A percentile compares a stretch with the other conserved stretches of the same genome.
Conservation (phyloP, 768 basidiomycete genomes). For the Dictyophora rubrovolvata region DNA sequence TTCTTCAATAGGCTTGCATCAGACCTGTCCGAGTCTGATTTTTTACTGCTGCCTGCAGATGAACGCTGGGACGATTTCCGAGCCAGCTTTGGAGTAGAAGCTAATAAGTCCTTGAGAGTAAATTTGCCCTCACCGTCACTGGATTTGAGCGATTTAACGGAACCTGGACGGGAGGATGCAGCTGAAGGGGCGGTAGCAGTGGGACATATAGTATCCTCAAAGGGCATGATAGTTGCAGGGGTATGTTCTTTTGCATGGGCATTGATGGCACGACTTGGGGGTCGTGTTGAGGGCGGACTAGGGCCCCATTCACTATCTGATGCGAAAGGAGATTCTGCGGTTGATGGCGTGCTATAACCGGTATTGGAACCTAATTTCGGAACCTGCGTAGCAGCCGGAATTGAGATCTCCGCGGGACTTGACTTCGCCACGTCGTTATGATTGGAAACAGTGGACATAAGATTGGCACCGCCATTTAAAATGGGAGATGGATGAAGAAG, state of each 20-base stretch:
- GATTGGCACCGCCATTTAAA: background rate
- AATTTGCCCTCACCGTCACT: slow-evolving; percentile 62
- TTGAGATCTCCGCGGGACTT: background rate
- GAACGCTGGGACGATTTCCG: slow-evolving; percentile 66
- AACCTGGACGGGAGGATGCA: slow-evolving; percentile 31
- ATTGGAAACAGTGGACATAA: background rate
- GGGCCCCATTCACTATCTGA: slow-evolving; percentile 47
- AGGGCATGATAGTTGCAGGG: slow-evolving; percentile 3
- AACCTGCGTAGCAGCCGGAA: slow-evolving; percentile 13
- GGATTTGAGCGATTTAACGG: slow-evolving; percentile 31
- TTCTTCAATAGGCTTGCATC: slow-evolving; percentile 64
- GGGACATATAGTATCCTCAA: slow-evolving; percentile 4
- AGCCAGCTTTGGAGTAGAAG: slow-evolving; percentile 60
- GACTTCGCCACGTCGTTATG: background rate
- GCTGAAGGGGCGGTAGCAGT: slow-evolving; percentile 15
- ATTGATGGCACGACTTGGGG: slow-evolving; percentile 43
- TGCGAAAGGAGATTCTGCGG: slow-evolving; percentile 37
- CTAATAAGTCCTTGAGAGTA: slow-evolving; percentile 75
- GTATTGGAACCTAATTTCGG: slow-evolving; percentile 30
- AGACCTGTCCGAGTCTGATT: slow-evolving; percentile 58
- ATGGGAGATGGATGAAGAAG: background rate
- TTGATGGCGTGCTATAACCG: slow-evolving; percentile 28
- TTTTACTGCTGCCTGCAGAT: slow-evolving; percentile 42
- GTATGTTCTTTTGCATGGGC: slow-evolving; percentile 8
- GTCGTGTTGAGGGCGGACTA: slow-evolving; percentile 52